A percentile compares a stretch with the other conserved stretches of the same genome.
Evolutionary conservation across 2,329 filamentous ascomycete species (phyloP).

Genomic region (Cladorrhinum sp.): DNA sequence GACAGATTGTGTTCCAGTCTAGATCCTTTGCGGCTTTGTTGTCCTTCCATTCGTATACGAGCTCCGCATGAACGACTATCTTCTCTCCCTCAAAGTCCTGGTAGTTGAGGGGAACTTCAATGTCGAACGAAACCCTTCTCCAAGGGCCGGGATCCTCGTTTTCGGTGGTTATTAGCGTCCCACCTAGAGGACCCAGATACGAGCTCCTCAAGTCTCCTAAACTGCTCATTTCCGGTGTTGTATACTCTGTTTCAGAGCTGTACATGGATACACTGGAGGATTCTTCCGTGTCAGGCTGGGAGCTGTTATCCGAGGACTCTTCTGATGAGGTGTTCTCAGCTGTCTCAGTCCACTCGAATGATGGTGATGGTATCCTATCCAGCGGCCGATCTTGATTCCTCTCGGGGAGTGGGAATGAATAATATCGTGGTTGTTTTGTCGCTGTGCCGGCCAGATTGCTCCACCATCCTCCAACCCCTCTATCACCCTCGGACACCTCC

Average conservation of each 20-base stretch:
- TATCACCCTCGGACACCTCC: neutral
- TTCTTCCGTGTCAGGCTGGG: neutral
- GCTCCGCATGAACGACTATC: slow-evolving; percentile 1
- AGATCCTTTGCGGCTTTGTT: neutral
- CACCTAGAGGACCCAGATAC: neutral
- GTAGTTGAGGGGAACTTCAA: neutral
- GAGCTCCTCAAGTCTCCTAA: neutral
- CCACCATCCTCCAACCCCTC: neutral
- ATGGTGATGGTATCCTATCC: neutral
- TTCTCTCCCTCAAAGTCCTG: neutral
- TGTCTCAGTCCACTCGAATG: neutral
- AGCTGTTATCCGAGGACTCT: neutral
- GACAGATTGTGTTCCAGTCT: neutral
- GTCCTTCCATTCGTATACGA: neutral
- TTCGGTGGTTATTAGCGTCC: neutral
- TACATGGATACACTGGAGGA: neutral
- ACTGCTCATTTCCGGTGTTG: neutral
- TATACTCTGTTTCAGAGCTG: neutral
- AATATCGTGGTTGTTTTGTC: too few relatives aligned
- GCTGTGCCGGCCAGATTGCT: neutral
- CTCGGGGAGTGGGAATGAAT: too few relatives aligned
- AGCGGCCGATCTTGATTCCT: neutral
- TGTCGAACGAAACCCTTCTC: neutral
- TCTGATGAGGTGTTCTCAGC: neutral
- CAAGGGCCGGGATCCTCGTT: neutral